These are phyloP conservation scores for Iris pallida DNA, from an alignment of 116 monocot genomes.

Conservation along the genomic window DNA sequence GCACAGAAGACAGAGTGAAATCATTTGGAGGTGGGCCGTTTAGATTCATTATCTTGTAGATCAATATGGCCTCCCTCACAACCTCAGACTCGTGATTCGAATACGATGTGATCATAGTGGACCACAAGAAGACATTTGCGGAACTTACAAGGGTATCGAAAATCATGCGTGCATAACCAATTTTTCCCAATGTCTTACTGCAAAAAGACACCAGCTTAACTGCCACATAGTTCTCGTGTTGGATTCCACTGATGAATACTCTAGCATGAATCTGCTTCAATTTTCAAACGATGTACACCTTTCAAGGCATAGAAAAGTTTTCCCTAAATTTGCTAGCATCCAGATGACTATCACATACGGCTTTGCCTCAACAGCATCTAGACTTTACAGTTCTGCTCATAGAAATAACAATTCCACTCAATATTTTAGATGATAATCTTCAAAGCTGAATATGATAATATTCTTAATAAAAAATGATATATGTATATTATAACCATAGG, in stretches of 20 bases:
- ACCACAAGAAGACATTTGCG: slow-evolving; percentile 51
- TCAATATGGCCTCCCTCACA: slow-evolving; percentile 17
- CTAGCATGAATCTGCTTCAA: slow-evolving; percentile 45
- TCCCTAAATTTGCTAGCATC: slow-evolving; percentile 15
- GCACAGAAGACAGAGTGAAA: slow-evolving; percentile 36
- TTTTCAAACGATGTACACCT: slow-evolving; percentile 21
- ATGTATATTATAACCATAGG: too few species aligned
- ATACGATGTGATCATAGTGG: slow-evolving; percentile 37
- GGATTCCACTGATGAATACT: slow-evolving; percentile 19
- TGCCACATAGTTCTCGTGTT: slow-evolving; percentile 32
- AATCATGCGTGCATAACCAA: slow-evolving; percentile 32
- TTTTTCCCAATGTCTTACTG: slow-evolving; percentile 17
- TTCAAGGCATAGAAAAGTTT: slow-evolving; percentile 17
- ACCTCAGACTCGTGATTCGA: slow-evolving; percentile 6
- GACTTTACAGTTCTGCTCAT: neutral
- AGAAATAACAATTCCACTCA: neutral
- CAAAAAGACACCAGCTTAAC: slow-evolving; percentile 41
- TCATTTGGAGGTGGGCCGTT: slow-evolving; percentile 25
- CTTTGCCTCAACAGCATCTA: neutral
- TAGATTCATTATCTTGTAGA: slow-evolving; percentile 33
- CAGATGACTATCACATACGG: neutral
- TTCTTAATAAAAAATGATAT: too few species aligned
- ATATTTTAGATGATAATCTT: neutral
- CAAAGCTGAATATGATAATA: too few species aligned
- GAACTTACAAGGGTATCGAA: slow-evolving; percentile 16